A percentile compares a stretch with the other conserved stretches of the same genome.
Conservation (phyloP, 2,329 filamentous ascomycete species). For the Colletotrichum musae region DNA sequence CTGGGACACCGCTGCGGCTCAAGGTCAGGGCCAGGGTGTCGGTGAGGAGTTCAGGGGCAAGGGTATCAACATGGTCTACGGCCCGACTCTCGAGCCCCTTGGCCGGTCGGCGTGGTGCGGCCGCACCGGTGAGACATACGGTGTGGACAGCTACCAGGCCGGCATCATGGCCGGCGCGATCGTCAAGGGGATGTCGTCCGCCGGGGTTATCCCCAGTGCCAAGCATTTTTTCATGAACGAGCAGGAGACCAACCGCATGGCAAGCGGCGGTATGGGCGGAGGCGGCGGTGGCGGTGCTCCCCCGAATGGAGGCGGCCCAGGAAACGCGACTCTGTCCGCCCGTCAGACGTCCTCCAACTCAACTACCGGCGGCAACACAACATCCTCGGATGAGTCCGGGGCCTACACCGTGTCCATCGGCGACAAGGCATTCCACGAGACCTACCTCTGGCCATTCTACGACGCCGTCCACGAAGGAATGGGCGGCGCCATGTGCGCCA, state of each 20-base stretch:
- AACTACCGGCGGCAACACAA: slow-evolving; percentile 62
- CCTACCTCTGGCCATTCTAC: slow-evolving; percentile 45
- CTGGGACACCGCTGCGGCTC: slow-evolving; percentile 78
- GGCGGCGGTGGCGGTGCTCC: slow-evolving; percentile 53
- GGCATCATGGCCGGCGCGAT: slow-evolving; percentile 20
- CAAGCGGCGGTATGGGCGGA: slow-evolving; percentile 56
- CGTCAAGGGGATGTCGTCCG: slow-evolving; percentile 22
- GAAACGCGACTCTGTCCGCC: neutral
- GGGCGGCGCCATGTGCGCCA: slow-evolving; percentile 45
- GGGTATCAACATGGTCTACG: slow-evolving; percentile 45
- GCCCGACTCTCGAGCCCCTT: slow-evolving; percentile 46
- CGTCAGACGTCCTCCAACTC: slow-evolving; percentile 80
- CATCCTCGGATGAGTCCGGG: slow-evolving; percentile 61
- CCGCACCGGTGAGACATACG: slow-evolving; percentile 44
- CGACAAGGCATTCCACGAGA: slow-evolving; percentile 46
- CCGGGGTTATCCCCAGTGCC: slow-evolving; percentile 55
- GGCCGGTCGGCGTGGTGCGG: slow-evolving; percentile 46
- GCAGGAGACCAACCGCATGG: slow-evolving; percentile 66
- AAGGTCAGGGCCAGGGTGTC: slow-evolving; percentile 72
- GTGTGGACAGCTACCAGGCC: slow-evolving; percentile 44
- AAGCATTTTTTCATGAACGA: slow-evolving; percentile 72
- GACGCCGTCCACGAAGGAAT: slow-evolving; percentile 43
- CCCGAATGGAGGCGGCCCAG: neutral
- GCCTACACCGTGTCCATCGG: slow-evolving; percentile 47
- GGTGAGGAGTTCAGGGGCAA: slow-evolving; percentile 45